phyloP scores from a whole-genome alignment of 2,329 filamentous ascomycete species.

The Fusarium sp. region DNA sequence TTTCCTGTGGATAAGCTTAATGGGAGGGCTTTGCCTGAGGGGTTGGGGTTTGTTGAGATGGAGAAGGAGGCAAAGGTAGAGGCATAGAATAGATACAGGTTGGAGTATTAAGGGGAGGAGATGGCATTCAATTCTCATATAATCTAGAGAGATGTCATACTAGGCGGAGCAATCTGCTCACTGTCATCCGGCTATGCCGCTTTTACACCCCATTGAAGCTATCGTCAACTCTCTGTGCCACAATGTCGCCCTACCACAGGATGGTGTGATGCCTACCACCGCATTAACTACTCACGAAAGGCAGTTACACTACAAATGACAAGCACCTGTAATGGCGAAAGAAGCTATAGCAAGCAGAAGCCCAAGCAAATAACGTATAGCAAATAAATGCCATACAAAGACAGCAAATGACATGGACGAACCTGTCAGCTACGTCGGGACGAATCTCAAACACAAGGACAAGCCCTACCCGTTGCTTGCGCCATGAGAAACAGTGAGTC shows the following conservation, averaged over 20 bases:
- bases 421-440: background rate
- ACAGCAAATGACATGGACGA: background rate
- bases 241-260: no score
- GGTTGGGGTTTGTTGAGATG: constrained; percentile 49
- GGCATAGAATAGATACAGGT: background rate
- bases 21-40: constrained; percentile 38
- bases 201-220: background rate
- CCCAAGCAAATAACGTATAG: background rate
- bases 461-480: background rate
- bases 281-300: background rate
- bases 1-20: constrained; percentile 43
- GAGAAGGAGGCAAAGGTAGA: constrained; percentile 42
- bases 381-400: background rate
- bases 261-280: background rate
- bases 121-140: background rate
- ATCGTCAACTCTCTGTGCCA: background rate
- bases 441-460: background rate
- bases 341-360: background rate
- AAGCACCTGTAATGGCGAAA: background rate
- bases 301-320: background rate
- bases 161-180: background rate
- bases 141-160: background rate
- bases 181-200: background rate
- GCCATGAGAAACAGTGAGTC: background rate
- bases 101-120: background rate